Evolutionary conservation across 129 eudicot species (phyloP).

Genomic region (Escallonia herrerae): DNA sequence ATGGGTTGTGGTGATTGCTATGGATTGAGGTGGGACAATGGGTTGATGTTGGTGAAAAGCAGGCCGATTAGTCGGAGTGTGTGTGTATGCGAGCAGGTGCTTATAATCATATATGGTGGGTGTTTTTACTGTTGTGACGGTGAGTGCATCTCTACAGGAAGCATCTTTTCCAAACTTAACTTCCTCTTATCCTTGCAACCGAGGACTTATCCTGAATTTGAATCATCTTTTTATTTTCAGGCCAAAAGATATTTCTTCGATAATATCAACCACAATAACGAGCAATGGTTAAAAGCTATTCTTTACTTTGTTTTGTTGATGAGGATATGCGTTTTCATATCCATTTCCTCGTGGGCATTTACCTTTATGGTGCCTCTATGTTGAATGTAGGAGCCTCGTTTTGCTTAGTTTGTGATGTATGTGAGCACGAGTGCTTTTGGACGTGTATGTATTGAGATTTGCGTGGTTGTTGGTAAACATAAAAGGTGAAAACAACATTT

Average conservation of each 20-base stretch:
- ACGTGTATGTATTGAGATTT: no score
- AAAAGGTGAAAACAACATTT: no score
- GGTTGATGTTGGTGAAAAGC: no score
- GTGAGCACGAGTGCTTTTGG: no score
- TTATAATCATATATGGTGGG: no score
- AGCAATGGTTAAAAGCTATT: background rate
- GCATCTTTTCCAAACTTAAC: background rate
- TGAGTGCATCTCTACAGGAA: background rate
- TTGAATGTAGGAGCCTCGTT: background rate
- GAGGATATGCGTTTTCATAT: conserved; percentile 1
- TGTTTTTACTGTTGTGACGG: no score
- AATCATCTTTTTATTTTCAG: background rate
- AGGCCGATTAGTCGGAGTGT: no score
- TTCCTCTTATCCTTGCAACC: background rate
- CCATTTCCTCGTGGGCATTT: conserved; percentile 5
- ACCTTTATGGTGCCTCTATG: background rate
- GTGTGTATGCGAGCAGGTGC: no score
- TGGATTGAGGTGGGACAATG: no score
- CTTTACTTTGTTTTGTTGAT: background rate
- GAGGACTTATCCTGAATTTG: background rate
- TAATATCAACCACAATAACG: background rate
- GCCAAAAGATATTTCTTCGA: conserved; percentile 11
- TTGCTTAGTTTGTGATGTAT: background rate
- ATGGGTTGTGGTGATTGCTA: no score
- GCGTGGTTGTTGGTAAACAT: no score